Evolutionary conservation across 192 early-diverging fungal species (phyloP), one percentile per base, ranked within the genome.

Genomic region (Coemansia sp.): DNA sequence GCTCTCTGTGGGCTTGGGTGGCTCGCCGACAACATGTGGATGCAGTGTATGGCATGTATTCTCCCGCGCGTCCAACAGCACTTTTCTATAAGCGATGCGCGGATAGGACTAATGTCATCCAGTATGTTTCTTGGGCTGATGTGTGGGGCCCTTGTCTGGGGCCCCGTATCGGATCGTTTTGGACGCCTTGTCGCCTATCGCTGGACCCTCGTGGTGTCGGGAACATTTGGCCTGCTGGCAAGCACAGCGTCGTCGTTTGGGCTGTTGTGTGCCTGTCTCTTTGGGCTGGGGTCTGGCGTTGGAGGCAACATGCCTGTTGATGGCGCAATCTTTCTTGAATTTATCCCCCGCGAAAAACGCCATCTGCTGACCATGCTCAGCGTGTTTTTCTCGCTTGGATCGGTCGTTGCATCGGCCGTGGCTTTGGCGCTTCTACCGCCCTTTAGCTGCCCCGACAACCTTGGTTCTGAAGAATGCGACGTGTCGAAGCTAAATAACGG

Each of bases 131-230:
- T 87, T 38, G 94, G 94, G 5, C 88, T 92, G 85, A 93, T 91
- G 87, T 79, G 92, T 70, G 94, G 93, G 0, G 90, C 92, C 9
- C 83, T 91, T 37, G 83, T 93, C 61, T 95, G 94, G 94, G 94
- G 94, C 7, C 83, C 81, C 13, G 71, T 90, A 13, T 86, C 88
- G 6, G 94, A 95, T 67, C 69, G 79, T 16, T 77, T 86, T 66
- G 94, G 94, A 9, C 90, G 94, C 32, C 85, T 88, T 49, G 71
- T 86, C 40, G 90, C 92, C 1, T 95, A 93, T 64, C 87, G 85
- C 51, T 86, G 86, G 71, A 95, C 94, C 3, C 80, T 95, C 48
- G 81, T 86, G 5, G 83, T 94, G 13, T 87, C 92, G 1, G 82
- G 89, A 0, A 46, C 87, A 8, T 94, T 91, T 85, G 94, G 90